Evolutionary conservation across 371 early-diverging fungal genomes (phyloP), one percentile per base, ranked within the genome.

Genomic region (Apophysomyces trapeziformis): DNA sequence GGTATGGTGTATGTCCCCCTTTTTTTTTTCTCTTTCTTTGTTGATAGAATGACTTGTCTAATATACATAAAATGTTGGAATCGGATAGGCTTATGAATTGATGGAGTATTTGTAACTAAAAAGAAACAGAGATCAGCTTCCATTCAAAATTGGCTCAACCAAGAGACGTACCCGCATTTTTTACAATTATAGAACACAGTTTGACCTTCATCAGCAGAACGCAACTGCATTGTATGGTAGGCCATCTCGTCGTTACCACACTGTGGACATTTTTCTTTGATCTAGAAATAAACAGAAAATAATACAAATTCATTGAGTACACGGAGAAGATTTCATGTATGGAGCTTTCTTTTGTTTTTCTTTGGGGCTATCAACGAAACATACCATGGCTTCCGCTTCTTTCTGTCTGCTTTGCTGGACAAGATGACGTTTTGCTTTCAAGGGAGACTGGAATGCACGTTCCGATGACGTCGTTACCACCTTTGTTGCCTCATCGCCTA

Each of bases 181-280:
- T 88, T 87, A 82, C 99, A 99, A 72, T 90, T 91, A 82, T 98
- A 99, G 77, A 99, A 99, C 13, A 99, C 94, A 1, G 99, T 99
- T 83, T 99, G 99, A 46, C 99, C 99, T 92, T 99, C 99, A 90
- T 99, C 99, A 16, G 99, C 99, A 58, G 96, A 96, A 65, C 99
- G 92, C 68, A 99, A 78, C 77, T 99, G 99, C 86, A 97, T 95
- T 0, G 99, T 99, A 77, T 98, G 94, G 81, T 97, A 99, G 57
- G 90, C 92, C 96, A 99, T 96, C 82, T 99, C 96, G 11, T 91
- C 91, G 38, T 90, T 85, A 41, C 89, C 93, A 81, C 97, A 96
- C 69, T 94, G 90, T n/a, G 98, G 97, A 82, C 99, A 99, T 68
- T 91, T 92, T 77, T 99, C 96, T 75, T 98, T 92, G 63, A 98